These are phyloP conservation scores for Neoboletus magnificus DNA, from an alignment of 768 basidiomycete species.

Conservation along the genomic window DNA sequence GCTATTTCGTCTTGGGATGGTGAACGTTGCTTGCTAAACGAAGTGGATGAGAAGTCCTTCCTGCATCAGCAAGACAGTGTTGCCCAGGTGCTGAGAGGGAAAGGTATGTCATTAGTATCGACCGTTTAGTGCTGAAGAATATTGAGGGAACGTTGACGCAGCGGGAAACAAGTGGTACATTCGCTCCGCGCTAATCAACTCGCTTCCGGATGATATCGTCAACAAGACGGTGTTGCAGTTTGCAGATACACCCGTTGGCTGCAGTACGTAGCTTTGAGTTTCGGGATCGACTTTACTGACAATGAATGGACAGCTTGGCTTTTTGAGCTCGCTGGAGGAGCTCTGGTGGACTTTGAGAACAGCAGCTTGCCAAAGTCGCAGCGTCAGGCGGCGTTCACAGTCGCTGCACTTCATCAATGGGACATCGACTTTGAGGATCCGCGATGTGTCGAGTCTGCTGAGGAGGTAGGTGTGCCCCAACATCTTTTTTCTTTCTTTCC, in stretches of 20 bases:
- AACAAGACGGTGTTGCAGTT: slow-evolving; percentile 81
- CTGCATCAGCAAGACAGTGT: slow-evolving; percentile 89
- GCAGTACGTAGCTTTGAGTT: slow-evolving; percentile 57
- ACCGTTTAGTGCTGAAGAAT: neutral
- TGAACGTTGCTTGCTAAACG: slow-evolving; percentile 80
- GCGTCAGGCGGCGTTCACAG: slow-evolving; percentile 77
- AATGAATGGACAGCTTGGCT: slow-evolving; percentile 65
- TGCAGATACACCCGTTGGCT: slow-evolving; percentile 80
- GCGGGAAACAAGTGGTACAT: slow-evolving; percentile 90
- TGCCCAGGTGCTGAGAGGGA: slow-evolving; percentile 83
- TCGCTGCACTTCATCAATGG: slow-evolving; percentile 93
- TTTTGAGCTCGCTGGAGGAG: slow-evolving; percentile 86
- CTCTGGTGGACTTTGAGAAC: slow-evolving; percentile 67
- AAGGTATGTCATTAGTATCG: slow-evolving; percentile 45
- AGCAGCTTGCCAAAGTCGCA: slow-evolving; percentile 74
- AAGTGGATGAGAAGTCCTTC: slow-evolving; percentile 88
- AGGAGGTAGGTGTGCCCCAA: slow-evolving; percentile 52
- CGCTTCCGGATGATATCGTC: slow-evolving; percentile 83
- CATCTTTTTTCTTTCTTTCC: neutral
- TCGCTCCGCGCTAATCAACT: slow-evolving; percentile 78
- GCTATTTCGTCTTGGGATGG: slow-evolving; percentile 90
- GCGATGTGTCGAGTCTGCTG: slow-evolving; percentile 77
- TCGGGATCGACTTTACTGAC: neutral
- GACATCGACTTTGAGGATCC: slow-evolving; percentile 79
- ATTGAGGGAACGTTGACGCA: slow-evolving; percentile 26